phyloP scores from a whole-genome alignment of 2,329 filamentous ascomycete species.

The Orbilia javanica region DNA sequence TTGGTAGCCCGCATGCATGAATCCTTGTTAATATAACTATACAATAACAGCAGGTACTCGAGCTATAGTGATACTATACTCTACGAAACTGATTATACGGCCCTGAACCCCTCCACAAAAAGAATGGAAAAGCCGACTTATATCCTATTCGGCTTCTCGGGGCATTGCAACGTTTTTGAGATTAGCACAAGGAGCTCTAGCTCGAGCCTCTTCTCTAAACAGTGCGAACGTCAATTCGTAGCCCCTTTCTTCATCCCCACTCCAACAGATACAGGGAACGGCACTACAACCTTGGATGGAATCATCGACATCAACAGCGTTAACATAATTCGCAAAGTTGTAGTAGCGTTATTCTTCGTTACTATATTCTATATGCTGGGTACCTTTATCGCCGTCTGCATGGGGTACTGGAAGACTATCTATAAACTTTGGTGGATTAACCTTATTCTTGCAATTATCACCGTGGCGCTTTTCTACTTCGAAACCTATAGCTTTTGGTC shows the following conservation, averaged over 20 bases:
- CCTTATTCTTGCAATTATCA: not conserved
- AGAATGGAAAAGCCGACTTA: not conserved
- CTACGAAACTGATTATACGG: slow-evolving; percentile 16
- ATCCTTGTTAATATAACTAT: too few relatives aligned
- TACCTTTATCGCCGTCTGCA: slow-evolving; percentile 16
- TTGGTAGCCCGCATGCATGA: too few relatives aligned
- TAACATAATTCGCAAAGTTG: slow-evolving; percentile 18
- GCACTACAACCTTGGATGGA: not conserved
- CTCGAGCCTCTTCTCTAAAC: not conserved
- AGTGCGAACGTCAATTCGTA: slow-evolving; percentile 16
- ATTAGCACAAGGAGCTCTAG: not conserved
- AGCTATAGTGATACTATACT: not conserved
- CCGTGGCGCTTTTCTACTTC: slow-evolving; percentile 13
- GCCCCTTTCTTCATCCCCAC: slow-evolving; percentile 15
- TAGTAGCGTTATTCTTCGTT: slow-evolving; percentile 14
- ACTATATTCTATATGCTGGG: slow-evolving; percentile 22
- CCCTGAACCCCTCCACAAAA: slow-evolving; percentile 1
- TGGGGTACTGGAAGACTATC: slow-evolving; percentile 21
- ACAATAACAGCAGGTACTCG: slow-evolving; percentile 7
- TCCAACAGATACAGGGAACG: not conserved
- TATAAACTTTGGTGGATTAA: slow-evolving; percentile 25
- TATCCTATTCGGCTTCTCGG: slow-evolving; percentile 24
- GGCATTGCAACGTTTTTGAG: slow-evolving; percentile 28
- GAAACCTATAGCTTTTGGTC: slow-evolving; percentile 19
- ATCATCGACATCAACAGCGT: not conserved